These are phyloP conservation scores for Pseudopithomyces chartarum DNA, from an alignment of 2,329 filamentous ascomycete species.

Conservation along the genomic window DNA sequence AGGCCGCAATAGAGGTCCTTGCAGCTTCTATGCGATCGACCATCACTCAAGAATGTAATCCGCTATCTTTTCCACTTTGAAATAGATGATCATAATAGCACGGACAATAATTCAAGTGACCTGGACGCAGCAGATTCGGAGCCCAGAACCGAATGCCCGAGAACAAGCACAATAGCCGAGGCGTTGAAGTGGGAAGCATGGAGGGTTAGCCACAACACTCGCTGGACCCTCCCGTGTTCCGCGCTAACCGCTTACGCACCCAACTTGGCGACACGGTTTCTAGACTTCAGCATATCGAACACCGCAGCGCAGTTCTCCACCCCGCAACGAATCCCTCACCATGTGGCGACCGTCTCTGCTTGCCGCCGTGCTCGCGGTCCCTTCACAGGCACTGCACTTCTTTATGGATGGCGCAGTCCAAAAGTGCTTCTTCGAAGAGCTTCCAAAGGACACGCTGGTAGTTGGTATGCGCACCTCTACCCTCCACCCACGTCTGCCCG, in stretches of 20 bases:
- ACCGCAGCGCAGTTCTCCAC: constrained; percentile 25
- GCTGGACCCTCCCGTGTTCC: constrained; percentile 18
- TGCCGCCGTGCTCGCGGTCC: constrained; percentile 63
- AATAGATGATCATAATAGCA: too few relatives aligned
- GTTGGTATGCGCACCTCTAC: constrained; percentile 65
- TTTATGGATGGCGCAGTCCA: constrained; percentile 84
- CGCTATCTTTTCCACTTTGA: too few relatives aligned
- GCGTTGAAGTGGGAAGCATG: not conserved
- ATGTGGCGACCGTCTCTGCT: constrained; percentile 59
- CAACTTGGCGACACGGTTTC: constrained; percentile 25
- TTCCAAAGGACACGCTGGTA: constrained; percentile 95
- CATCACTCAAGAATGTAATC: too few relatives aligned
- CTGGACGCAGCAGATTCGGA: too few relatives aligned
- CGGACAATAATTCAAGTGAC: too few relatives aligned
- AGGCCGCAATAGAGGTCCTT: not conserved
- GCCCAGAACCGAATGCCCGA: not conserved
- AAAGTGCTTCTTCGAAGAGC: constrained; percentile 98
- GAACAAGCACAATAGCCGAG: not conserved
- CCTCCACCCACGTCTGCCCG: not conserved
- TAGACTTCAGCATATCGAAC: constrained; percentile 28
- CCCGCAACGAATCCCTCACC: constrained; percentile 23
- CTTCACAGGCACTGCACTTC: constrained; percentile 88
- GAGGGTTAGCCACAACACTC: not conserved
- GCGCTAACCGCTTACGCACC: constrained; percentile 25
- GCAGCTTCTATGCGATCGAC: too few relatives aligned